Base-by-base conservation (phyloP, 371 early-diverging fungal genomes). In the Syncephalis plumigaleata region DNA sequence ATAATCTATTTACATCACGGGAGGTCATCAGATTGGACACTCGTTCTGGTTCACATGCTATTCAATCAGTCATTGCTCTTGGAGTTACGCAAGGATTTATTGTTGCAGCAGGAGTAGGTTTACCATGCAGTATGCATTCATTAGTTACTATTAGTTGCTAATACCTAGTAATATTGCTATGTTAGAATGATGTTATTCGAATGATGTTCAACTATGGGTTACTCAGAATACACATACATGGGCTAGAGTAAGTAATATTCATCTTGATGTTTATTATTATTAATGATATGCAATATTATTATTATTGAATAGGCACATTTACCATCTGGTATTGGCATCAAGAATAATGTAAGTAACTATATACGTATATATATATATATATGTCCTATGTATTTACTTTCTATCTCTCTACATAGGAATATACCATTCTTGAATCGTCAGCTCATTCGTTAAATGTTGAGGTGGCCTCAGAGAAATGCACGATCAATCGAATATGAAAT, bases 391-490 rank as follows among this genome's bases (percentile, higher is more conserved):
- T 38, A 25, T n/a, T 46, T 39, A 22, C 17, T 21, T n/a, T n/a
- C n/a, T 44, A 36, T 24, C 27, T 50, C 17, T 57, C 57, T 15
- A 56, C 66, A 49, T 58, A 79, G 57, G 72, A 81, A 1, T 89
- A 74, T 53, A 84, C 90, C 0, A 65, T 89, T 42, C 66, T 87
- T 17, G 84, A 89, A 48, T 83, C 86, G 0, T 67, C 78, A 1
- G 53, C 71, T 1, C 51, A 73, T 44, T 65, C 77, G 9, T 57
- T 87, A 15, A 53, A 78, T 20, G 66, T 87, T 17, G 84, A 84
- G 55, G 74, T 83, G 0, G 53, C 74, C 16, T 46, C 55, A 31
- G 31, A 31, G 11, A 4, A 31, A 4, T 11, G 11, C 4, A 31
- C 4, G 31, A 13, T 21, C 51, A 5, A 55, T 55, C 15, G n/a